Evolutionary conservation across 2,329 filamentous ascomycete species (phyloP).

Genomic region (Fusarium metavorans): DNA sequence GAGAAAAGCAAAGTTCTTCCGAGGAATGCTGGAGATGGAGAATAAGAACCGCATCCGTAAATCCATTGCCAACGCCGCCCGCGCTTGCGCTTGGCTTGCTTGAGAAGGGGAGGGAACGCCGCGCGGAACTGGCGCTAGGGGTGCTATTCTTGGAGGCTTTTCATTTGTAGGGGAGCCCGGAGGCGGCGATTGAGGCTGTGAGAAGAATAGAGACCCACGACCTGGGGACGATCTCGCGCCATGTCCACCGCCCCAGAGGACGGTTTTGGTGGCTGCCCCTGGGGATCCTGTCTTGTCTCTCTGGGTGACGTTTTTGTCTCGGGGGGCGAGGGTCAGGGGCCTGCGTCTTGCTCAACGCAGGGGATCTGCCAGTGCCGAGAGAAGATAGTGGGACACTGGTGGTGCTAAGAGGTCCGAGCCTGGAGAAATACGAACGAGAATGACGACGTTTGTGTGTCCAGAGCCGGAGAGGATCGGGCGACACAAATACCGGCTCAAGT

Average conservation of each 20-base stretch:
- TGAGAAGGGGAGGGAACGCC: conserved; percentile 33
- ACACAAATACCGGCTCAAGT: not conserved
- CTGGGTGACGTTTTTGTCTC: conserved; percentile 9
- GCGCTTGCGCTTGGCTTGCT: conserved; percentile 34
- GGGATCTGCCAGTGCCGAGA: conserved; percentile 38
- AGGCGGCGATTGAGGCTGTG: conserved; percentile 44
- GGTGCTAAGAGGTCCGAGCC: conserved; percentile 2
- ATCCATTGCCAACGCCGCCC: conserved; percentile 14
- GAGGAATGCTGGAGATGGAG: conserved; percentile 25
- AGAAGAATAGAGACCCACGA: conserved; percentile 34
- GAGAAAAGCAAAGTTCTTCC: conserved; percentile 9
- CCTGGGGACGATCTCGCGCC: conserved; percentile 41
- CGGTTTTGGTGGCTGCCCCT: conserved; percentile 14
- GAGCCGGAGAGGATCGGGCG: not conserved
- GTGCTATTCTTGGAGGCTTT: conserved; percentile 43
- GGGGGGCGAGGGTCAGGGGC: conserved; percentile 17
- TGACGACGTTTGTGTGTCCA: conserved; percentile 21
- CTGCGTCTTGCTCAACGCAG: conserved; percentile 27
- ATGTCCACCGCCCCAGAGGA: conserved; percentile 14
- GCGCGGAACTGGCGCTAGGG: conserved; percentile 35
- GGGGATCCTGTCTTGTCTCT: not conserved
- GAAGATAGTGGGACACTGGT: conserved; percentile 15
- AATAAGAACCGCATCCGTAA: conserved; percentile 6
- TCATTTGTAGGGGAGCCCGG: conserved; percentile 18
- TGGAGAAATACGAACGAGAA: conserved; percentile 41